Evolutionary conservation across 768 basidiomycete species (phyloP).

Genomic region (Trichaptum fuscoviolaceum): DNA sequence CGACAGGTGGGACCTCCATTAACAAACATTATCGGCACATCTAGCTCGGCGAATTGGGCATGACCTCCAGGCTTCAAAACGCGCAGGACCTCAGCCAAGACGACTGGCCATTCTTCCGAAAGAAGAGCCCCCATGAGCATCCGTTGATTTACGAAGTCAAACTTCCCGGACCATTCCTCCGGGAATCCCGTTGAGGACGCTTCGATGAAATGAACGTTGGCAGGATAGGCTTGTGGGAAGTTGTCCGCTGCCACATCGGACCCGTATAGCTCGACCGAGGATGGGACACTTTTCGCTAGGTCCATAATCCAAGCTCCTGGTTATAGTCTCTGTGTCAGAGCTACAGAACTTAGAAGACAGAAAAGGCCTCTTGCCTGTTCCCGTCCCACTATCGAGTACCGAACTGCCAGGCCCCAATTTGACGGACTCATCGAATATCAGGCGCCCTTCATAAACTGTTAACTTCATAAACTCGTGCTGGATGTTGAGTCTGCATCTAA

Average conservation of each 20-base stretch:
- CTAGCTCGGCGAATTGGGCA: constrained; percentile 25
- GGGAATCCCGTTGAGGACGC: constrained; percentile 24
- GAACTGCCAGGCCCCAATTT: neutral
- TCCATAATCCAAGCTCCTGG: constrained; percentile 17
- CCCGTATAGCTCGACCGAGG: constrained; percentile 9
- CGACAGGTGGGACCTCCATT: neutral
- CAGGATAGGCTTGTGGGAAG: constrained; percentile 10
- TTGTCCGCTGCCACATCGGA: constrained; percentile 15
- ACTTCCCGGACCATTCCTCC: constrained; percentile 24
- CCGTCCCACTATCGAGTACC: constrained; percentile 2
- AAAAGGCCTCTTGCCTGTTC: neutral
- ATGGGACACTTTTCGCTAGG: constrained; percentile 8
- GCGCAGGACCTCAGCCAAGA: constrained; percentile 24
- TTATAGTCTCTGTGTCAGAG: neutral
- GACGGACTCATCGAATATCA: constrained; percentile 1
- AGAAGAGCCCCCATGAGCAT: constrained; percentile 27
- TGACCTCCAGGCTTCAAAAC: constrained; percentile 29
- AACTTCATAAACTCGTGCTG: neutral
- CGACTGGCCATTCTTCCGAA: constrained; percentile 22
- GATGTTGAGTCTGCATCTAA: neutral
- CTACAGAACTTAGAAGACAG: neutral
- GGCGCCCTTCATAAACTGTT: neutral
- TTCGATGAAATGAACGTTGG: constrained; percentile 14
- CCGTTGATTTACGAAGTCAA: constrained; percentile 28
- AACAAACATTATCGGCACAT: neutral